These are phyloP conservation scores for Diaporthe aspalathi DNA, from an alignment of 2,329 filamentous ascomycete genomes.

Conservation along the genomic window DNA sequence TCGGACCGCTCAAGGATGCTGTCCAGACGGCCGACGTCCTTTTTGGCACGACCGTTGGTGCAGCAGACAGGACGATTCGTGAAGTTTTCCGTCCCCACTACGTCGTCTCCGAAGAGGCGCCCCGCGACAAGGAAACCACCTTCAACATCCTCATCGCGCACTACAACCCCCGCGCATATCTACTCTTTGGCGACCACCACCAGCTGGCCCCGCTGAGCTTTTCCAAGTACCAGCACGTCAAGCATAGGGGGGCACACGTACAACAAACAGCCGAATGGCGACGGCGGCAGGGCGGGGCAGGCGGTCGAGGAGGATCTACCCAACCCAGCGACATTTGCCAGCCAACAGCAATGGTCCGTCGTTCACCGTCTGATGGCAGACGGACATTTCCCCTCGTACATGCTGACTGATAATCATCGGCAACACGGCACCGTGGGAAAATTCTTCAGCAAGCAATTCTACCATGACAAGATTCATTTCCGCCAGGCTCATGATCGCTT, in stretches of 20 bases:
- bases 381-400: neutral
- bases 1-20: neutral
- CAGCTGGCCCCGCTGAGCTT: neutral
- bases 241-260: too few species aligned
- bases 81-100: neutral
- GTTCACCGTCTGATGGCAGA: neutral
- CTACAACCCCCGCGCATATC: neutral
- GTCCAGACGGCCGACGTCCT: neutral
- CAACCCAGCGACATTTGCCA: neutral
- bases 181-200: neutral
- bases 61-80: neutral
- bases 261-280: too few species aligned
- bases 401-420: neutral
- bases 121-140: neutral
- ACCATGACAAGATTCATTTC: neutral
- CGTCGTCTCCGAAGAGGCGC: neutral
- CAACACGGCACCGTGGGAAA: neutral
- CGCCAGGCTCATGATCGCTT: accelerated
- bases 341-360: neutral
- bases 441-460: neutral
- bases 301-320: neutral
- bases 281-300: neutral
- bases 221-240: neutral
- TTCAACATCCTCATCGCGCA: neutral
- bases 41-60: neutral